Conservation (phyloP, 139 green algal genomes). For the Haematococcus sp. region DNA sequence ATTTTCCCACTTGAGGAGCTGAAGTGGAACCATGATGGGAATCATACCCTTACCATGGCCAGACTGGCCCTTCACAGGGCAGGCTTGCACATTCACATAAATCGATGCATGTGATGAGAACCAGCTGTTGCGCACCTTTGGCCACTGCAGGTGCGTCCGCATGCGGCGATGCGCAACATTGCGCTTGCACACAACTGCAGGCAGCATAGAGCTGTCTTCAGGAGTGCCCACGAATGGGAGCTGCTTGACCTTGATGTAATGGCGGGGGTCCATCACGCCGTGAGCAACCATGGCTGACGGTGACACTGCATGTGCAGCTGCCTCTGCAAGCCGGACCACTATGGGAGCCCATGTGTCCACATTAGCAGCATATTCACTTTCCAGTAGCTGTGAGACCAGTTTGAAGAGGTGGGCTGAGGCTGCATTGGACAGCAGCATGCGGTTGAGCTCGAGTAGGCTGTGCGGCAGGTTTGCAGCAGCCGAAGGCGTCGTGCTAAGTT, state of each 20-base stretch:
- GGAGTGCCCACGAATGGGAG: slow-evolving; percentile 44
- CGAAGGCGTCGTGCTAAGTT: too few relatives aligned
- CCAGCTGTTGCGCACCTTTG: slow-evolving; percentile 36
- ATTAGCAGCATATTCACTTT: slow-evolving; percentile 39
- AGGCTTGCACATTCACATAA: too few relatives aligned
- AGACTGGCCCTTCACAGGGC: too few relatives aligned
- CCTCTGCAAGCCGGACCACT: slow-evolving; percentile 43
- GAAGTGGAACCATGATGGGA: too few relatives aligned
- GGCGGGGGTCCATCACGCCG: slow-evolving; percentile 54
- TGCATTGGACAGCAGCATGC: slow-evolving; percentile 34
- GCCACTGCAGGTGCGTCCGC: slow-evolving; percentile 60
- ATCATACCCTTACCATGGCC: too few relatives aligned
- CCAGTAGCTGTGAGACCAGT: slow-evolving; percentile 65
- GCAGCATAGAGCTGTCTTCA: slow-evolving; percentile 57
- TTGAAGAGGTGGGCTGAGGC: slow-evolving; percentile 54
- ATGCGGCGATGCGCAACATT: slow-evolving; percentile 80
- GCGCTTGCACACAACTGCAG: slow-evolving; percentile 72
- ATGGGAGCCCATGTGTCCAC: slow-evolving; percentile 44
- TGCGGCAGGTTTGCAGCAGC: not conserved
- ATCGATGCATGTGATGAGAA: too few relatives aligned
- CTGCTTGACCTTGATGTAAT: slow-evolving; percentile 76
- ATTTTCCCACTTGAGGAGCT: too few relatives aligned
- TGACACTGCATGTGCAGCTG: slow-evolving; percentile 44
- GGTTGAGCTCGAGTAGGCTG: slow-evolving; percentile 13
- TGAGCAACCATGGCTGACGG: slow-evolving; percentile 34